Evolutionary conservation across 129 eudicot genomes (phyloP), one percentile per base, ranked within the genome.

Genomic region (Flaveria linearis): DNA sequence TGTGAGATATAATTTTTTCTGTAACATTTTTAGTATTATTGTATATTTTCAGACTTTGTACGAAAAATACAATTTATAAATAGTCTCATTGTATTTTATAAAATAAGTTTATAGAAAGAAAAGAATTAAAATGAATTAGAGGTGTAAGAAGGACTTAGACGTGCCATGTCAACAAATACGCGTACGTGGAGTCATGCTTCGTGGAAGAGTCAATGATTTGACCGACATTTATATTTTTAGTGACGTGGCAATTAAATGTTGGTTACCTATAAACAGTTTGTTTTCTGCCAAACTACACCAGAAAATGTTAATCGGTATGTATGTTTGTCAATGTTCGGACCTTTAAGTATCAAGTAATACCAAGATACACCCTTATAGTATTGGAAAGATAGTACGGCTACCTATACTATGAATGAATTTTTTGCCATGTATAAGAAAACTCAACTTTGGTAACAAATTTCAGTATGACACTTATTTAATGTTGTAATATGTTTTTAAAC

Each of bases 171-270:
- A 57, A 57, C 64, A 57, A 57, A 57, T 57, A 57, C 33, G 36
- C 64, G 33, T 58, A 58, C 65, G 65, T 58, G 36, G 65, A 58
- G 65, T 22, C 39, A 22, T 58, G 65, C 30, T 57, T 22, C 16
- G 33, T 23, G 25, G 64, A 57, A 22, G 65, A 58, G 36, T 58
- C 65, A 58, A 57, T 58, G 65, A 26, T 58, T 55, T 58, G 65
- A 58, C 65, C 65, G 65, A 22, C 65, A 58, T 22, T 58, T 57
- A 18, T 58, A 22, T 22, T 20, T 22, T 23, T 58, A 58, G 33
- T 58, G 65, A 58, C 65, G 36, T 58, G 65, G 65, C 65, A 58
- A 2, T 23, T 58, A 58, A 58, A 23, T 22, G 39, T 22, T 58
- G 65, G 65, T 58, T 58, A 58, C 65, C 65, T 58, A 58, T 58